Evolutionary conservation across 2,329 filamentous ascomycete genomes (phyloP).

Genomic region (Pseudonectria foliicola): DNA sequence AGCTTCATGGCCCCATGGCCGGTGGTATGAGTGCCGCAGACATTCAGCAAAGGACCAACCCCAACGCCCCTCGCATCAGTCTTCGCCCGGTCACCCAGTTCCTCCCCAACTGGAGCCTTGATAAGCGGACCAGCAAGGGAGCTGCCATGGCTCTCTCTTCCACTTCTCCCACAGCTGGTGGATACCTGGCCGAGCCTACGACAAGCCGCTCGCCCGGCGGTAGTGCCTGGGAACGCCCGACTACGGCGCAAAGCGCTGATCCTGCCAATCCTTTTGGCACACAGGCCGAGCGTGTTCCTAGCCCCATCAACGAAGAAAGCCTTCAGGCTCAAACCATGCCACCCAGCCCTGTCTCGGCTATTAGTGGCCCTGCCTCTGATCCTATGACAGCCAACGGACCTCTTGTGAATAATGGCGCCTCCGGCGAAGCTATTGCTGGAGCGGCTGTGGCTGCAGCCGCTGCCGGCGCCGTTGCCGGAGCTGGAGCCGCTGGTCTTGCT

Average conservation of each 20-base stretch:
- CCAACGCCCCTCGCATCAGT: conserved; percentile 70
- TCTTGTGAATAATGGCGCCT: no score
- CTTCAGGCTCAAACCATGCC: conserved; percentile 16
- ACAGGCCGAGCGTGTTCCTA: conserved; percentile 44
- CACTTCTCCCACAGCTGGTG: conserved; percentile 18
- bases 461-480: conserved; percentile 33
- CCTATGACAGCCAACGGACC: conserved; percentile 33
- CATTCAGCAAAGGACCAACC: conserved; percentile 29
- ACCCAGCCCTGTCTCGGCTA: conserved; percentile 27
- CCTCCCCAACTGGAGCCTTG: conserved; percentile 52
- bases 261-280: conserved; percentile 66
- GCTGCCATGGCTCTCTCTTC: conserved; percentile 33
- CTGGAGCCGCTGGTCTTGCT: conserved; percentile 32
- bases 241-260: conserved; percentile 40
- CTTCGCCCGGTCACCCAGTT: conserved; percentile 81
- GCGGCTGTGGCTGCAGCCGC: conserved; percentile 21
- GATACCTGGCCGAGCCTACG: conserved; percentile 4
- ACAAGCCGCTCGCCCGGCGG: conserved; percentile 24
- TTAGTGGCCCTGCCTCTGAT: conserved; percentile 14
- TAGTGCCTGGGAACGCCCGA: conserved; percentile 42
- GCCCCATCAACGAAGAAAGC: conserved; percentile 33
- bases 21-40: conserved; percentile 18
- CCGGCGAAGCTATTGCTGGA: conserved; percentile 12
- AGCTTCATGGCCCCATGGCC: conserved; percentile 38
- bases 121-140: conserved; percentile 44